phyloP scores from a whole-genome alignment of 495 filamentous ascomycete genomes.

The Penicillium verhagenii region DNA sequence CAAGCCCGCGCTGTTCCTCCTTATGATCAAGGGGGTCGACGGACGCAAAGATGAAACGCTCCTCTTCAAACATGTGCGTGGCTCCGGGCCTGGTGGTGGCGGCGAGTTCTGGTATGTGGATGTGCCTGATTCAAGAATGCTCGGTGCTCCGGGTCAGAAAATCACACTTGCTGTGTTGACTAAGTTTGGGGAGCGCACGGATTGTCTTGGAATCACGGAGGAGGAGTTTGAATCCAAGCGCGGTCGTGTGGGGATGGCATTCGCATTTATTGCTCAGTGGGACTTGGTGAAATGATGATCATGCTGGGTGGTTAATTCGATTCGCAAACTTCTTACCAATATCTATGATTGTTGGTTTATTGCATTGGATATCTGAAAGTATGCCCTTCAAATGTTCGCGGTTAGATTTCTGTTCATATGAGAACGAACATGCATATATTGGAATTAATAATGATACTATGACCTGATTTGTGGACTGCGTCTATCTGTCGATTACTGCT shows the following conservation, averaged over 20 bases:
- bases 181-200: constrained; percentile 55
- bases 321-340: background rate
- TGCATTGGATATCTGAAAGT: background rate
- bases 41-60: constrained; percentile 66
- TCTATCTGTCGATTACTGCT: no score
- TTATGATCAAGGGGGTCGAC: constrained; percentile 64
- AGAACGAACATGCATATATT: no score
- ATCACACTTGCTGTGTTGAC: constrained; percentile 62
- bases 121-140: constrained; percentile 54
- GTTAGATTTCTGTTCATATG: no score
- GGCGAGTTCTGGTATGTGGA: constrained; percentile 76
- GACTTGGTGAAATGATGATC: constrained; percentile 51
- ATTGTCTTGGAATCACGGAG: constrained; percentile 65
- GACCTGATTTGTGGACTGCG: no score
- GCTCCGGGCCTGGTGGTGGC: constrained; percentile 52
- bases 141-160: constrained; percentile 69
- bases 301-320: background rate
- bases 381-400: background rate
- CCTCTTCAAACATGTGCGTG: constrained; percentile 48
- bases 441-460: no score
- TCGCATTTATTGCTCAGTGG: constrained; percentile 65
- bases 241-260: constrained; percentile 59
- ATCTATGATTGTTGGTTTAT: background rate
- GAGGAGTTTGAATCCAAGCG: constrained; percentile 63
- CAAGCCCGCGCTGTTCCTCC: constrained; percentile 61